phyloP scores from a whole-genome alignment of 2,329 filamentous ascomycete genomes.

The Talaromyces sp. region DNA sequence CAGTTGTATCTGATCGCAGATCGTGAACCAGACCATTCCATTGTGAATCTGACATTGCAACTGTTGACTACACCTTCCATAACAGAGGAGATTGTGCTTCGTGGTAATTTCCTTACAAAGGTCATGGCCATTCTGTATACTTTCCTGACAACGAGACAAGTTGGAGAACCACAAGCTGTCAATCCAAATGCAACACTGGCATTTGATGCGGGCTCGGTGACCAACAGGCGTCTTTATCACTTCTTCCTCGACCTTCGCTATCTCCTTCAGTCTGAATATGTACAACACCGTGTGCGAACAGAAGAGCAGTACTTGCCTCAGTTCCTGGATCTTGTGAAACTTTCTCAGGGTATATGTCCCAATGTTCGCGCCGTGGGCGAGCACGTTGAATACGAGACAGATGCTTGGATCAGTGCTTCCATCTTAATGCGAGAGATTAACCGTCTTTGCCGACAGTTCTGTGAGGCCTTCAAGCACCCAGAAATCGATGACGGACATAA shows the following conservation, averaged over 20 bases:
- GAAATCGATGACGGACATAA: slow-evolving; percentile 65
- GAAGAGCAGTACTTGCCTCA: slow-evolving; percentile 89
- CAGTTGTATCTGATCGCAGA: slow-evolving; percentile 96
- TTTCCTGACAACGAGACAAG: slow-evolving; percentile 92
- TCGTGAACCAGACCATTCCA: slow-evolving; percentile 94
- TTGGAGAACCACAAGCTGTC: slow-evolving; percentile 89
- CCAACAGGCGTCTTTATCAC: slow-evolving; percentile 93
- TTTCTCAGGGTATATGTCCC: slow-evolving; percentile 96
- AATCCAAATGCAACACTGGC: slow-evolving; percentile 83
- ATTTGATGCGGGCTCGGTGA: slow-evolving; percentile 92
- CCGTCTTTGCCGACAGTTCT: slow-evolving; percentile 82
- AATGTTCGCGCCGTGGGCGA: slow-evolving; percentile 90
- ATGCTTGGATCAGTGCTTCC: slow-evolving; percentile 96
- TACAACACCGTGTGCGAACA: slow-evolving; percentile 79
- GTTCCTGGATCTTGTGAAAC: slow-evolving; percentile 91
- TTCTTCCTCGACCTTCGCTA: slow-evolving; percentile 96
- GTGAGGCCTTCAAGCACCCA: slow-evolving; percentile 78
- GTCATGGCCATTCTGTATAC: slow-evolving; percentile 96
- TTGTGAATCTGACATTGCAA: slow-evolving; percentile 95
- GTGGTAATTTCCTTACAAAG: slow-evolving; percentile 93
- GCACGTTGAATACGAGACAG: slow-evolving; percentile 97
- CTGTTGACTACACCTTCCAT: slow-evolving; percentile 97
- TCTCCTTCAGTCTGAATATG: slow-evolving; percentile 83
- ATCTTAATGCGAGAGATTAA: slow-evolving; percentile 95
- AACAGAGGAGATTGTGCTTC: slow-evolving; percentile 90